Evolutionary conservation across 2,329 filamentous ascomycete genomes (phyloP), one percentile per base, ranked within the genome.

Genomic region (Arachnomyces sp.): DNA sequence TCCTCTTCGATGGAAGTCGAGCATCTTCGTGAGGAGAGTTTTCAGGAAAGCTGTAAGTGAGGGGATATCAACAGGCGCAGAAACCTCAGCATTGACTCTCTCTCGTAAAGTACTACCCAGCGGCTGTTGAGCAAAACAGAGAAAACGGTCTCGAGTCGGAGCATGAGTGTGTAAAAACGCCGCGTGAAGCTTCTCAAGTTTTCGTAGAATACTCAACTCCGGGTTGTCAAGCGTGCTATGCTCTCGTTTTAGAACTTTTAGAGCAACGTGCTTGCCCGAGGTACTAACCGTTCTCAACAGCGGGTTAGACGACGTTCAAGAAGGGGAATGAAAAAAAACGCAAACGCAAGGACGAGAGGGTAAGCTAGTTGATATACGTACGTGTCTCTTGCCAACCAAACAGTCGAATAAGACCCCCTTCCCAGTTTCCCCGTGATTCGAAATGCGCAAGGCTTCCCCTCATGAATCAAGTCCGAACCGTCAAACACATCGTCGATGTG

Each of bases 401-500:
- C 44, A 18, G 42, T 47, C 8, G 44, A 44, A 18, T 44, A 47
- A 34, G 42, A 40, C 7, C 44, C 44, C 14, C 16, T 14, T 9
- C 42, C 42, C 12, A 47, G 34, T 34, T 47, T 47, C 35, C 44
- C 44, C 31, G 44, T 16, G 12, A 47, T 33, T 12, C 15, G 38
- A 25, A 44, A 46, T 5, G 35, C 36, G 29, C 44, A 44, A 11
- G 4, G 13, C 16, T 38, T 28, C 31, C n/a, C 31, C 12, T 7
- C 6, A 37, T 36, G 20, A 36, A 38, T 16, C 32, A 46, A 33
- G 32, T 46, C 29, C 25, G 32, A 13, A 13, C 44, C 44, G 28
- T n/a, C 6, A 20, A 46, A 20, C 28, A 44, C 30, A 44, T 44
- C 42, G 16, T 34, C 39, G 17, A 46, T 16, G 31, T 44, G 4